A percentile compares a stretch with the other conserved stretches of the same genome.
phyloP scores from a whole-genome alignment of 2,329 filamentous ascomycete species.

The Fusarium equiseti region DNA sequence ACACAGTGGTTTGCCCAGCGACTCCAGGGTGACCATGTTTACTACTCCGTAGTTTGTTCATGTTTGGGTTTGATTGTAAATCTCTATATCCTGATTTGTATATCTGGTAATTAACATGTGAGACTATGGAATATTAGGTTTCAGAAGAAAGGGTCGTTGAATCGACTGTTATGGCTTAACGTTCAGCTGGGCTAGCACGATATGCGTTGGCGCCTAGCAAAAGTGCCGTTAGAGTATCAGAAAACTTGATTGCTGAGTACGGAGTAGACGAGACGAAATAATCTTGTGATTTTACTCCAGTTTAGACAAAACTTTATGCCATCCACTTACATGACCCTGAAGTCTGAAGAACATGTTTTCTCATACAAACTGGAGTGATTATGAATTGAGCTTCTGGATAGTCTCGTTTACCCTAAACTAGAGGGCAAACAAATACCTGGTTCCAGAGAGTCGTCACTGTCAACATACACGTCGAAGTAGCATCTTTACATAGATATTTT shows the following conservation, averaged over 20 bases:
- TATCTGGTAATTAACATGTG: not conserved
- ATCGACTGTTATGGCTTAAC: slow-evolving; percentile 8
- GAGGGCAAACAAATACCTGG: not conserved
- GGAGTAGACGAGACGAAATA: not conserved
- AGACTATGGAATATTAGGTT: not conserved
- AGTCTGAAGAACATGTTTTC: not conserved
- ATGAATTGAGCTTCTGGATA: not conserved
- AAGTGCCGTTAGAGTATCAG: not conserved
- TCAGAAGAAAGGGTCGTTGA: not conserved
- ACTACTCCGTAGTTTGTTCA: not conserved
- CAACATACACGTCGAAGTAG: not conserved
- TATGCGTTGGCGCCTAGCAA: slow-evolving; percentile 9
- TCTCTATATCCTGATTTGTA: not conserved
- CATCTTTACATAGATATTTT: not conserved
- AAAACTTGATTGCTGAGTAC: not conserved
- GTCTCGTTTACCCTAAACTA: not conserved
- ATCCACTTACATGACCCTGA: not conserved
- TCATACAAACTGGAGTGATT: not conserved
- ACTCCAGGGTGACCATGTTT: slow-evolving; percentile 8
- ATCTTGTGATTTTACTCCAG: not conserved
- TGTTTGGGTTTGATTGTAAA: not conserved
- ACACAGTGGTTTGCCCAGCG: not conserved
- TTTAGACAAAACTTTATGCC: not conserved
- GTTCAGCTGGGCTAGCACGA: slow-evolving; percentile 35
- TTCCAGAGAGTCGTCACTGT: not conserved